Base-by-base conservation (phyloP, 495 filamentous ascomycete species). In the Xylaria scruposa region DNA sequence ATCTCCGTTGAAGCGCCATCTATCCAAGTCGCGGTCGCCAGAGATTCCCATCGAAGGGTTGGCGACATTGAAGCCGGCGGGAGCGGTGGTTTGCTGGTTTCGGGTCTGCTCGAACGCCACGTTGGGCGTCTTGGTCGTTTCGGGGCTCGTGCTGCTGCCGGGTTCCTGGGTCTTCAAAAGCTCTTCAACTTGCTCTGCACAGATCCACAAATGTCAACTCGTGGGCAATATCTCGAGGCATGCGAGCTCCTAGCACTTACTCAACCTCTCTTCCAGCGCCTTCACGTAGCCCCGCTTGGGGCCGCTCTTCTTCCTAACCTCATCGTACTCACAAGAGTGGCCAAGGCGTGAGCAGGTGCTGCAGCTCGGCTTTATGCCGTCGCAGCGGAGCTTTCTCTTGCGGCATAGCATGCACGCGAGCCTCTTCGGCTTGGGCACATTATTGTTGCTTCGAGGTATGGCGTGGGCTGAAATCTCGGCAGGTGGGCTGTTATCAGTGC, bases 261-360 rank as follows among this genome's bases (percentile, higher is more conserved):
- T 94, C 77, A 99, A 82, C 76, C 97, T 89, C 70, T 97, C 95
- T 83, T 98, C 97, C 78, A 99, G 79, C 66, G 95, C 94, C 85
- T 98, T 99, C 70, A 99, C 97, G 81, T 99, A 98, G 72, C 96
- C 96, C 78, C 97, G 88, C 84, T 98, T 99, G 4, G 96, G 96
- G 10, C 96, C 96, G 81, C 96, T 98, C 87, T 99, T 99, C 83
- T 94, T 93, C 78, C 96, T 89, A 63, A 95, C 91, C 83, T 99
- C 96, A 82, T 98, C 96, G 77, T 98, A 99, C 15, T 93, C 89
- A 84, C 96, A 99, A 68, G 90, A 90, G 83, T 99, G 96, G 47
- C 93, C 91, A 67, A 99, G 83, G 63, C 96, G 87, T 19, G 92
- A 90, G 80, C 96, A 99, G 29, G 95, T 99, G 76, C 92, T 94